Conservation (phyloP, 2,329 filamentous ascomycete genomes). For the Aureobasidium namibiae region DNA sequence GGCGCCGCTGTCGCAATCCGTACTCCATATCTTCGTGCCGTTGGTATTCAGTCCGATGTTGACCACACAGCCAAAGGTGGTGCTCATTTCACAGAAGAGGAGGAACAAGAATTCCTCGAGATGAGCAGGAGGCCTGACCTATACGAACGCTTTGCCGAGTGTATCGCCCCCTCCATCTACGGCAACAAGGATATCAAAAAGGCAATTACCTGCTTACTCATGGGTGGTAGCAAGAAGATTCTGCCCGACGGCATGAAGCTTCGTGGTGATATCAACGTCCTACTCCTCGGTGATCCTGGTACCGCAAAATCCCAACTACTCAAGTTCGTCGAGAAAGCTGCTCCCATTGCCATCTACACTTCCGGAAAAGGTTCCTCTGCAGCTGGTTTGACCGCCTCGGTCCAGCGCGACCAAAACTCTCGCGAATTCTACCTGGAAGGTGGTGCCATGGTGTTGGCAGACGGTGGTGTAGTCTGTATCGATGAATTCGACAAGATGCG, state of each 20-base stretch:
- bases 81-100: constrained; percentile 80
- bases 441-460: constrained; percentile 95
- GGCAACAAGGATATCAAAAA: constrained; percentile 96
- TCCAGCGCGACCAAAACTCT: constrained; percentile 84
- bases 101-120: constrained; percentile 92
- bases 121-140: constrained; percentile 84
- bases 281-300: constrained; percentile 92
- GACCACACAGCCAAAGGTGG: constrained; percentile 79
- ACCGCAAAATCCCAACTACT: constrained; percentile 95
- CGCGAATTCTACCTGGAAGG: constrained; percentile 97
- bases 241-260: constrained; percentile 95
- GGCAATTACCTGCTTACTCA: constrained; percentile 82
- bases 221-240: constrained; percentile 96
- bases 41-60: constrained; percentile 83
- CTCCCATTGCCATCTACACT: constrained; percentile 96
- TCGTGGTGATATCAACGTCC: constrained; percentile 94
- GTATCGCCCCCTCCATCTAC: constrained; percentile 95
- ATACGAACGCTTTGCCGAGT: constrained; percentile 83
- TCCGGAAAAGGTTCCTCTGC: constrained; percentile 97
- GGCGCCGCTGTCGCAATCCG: constrained; percentile 86
- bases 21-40: constrained; percentile 86
- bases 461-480: constrained; percentile 95
- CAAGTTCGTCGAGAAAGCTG: constrained; percentile 94
- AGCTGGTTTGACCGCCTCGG: constrained; percentile 92
- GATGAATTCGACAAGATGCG: constrained; percentile 99